phyloP scores from a whole-genome alignment of 768 basidiomycete genomes.

The Hemileccinum impolitum region DNA sequence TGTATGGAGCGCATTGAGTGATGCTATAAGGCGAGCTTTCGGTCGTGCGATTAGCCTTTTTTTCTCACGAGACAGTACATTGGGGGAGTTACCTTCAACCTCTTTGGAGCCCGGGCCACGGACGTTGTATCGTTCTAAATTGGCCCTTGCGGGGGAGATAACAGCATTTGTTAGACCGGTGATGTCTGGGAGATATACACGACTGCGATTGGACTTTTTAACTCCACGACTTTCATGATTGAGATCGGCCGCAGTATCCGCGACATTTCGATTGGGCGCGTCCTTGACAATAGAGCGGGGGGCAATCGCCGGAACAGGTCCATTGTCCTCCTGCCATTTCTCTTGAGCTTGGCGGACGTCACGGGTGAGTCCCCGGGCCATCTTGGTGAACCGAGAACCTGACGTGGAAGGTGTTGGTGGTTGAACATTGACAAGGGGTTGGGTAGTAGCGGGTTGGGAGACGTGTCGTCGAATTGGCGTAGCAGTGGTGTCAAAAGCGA shows the following conservation, averaged over 20 bases:
- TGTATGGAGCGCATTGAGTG: conserved; percentile 59
- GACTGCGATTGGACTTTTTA: conserved; percentile 32
- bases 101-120: conserved; percentile 49
- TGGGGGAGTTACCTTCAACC: conserved; percentile 52
- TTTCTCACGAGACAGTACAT: neutral
- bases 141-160: conserved; percentile 63
- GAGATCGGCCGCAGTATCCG: conserved; percentile 6
- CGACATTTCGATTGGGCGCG: conserved; percentile 24
- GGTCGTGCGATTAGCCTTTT: neutral
- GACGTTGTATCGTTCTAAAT: conserved; percentile 49
- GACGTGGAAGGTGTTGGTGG: conserved; percentile 59
- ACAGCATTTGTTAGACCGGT: conserved; percentile 81
- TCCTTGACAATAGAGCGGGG: conserved; percentile 21
- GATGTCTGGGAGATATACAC: conserved; percentile 72
- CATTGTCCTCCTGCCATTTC: conserved; percentile 9
- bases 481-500: conserved; percentile 26
- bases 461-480: conserved; percentile 27
- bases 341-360: conserved; percentile 49
- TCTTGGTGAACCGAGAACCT: conserved; percentile 56
- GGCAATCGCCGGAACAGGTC: neutral
- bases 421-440: conserved; percentile 52
- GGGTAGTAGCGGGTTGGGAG: conserved; percentile 21
- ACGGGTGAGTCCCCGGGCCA: conserved; percentile 52
- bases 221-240: conserved; percentile 8
- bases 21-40: conserved; percentile 59